A percentile compares a stretch with the other conserved stretches of the same genome.
phyloP scores from a whole-genome alignment of 2,329 filamentous ascomycete genomes.

The Sporothrix pseudoabietina region DNA sequence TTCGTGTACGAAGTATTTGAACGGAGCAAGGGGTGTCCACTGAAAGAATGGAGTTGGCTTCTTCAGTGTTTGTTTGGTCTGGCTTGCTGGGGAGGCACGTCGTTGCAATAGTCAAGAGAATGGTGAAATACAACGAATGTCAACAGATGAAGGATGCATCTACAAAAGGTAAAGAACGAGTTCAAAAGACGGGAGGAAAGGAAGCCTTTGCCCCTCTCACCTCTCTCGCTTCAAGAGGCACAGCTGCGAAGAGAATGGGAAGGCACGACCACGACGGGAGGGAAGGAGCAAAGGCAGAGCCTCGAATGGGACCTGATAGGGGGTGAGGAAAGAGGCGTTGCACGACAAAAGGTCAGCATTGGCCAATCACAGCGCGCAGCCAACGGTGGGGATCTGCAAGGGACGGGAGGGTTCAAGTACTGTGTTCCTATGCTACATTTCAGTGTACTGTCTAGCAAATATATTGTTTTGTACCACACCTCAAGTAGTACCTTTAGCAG shows the following conservation, averaged over 20 bases:
- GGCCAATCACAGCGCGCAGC: constrained; percentile 24
- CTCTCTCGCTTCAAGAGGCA: background rate
- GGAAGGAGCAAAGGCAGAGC: constrained; percentile 17
- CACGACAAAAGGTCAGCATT: background rate
- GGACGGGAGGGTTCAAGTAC: constrained; percentile 21
- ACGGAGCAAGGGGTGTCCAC: constrained; percentile 18
- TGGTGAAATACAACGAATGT: background rate
- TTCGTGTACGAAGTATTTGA: constrained; percentile 18
- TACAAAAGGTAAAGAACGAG: background rate
- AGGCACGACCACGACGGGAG: background rate
- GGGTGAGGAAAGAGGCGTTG: constrained; percentile 27
- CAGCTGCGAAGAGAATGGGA: constrained; percentile 2
- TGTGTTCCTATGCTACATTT: background rate
- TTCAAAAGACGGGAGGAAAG: background rate
- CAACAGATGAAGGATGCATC: background rate
- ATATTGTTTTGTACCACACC: background rate
- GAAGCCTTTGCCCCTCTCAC: background rate
- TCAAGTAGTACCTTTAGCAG: background rate
- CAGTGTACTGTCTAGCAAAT: background rate
- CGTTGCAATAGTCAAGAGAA: background rate
- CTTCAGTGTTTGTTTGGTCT: background rate
- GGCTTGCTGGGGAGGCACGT: constrained; percentile 2
- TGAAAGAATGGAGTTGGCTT: constrained; percentile 19
- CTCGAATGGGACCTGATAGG: constrained; percentile 10
- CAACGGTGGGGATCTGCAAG: constrained; percentile 27